Evolutionary conservation across 768 basidiomycete species (phyloP), one percentile per base, ranked within the genome.

Genomic region (Albatrellus ellisii): DNA sequence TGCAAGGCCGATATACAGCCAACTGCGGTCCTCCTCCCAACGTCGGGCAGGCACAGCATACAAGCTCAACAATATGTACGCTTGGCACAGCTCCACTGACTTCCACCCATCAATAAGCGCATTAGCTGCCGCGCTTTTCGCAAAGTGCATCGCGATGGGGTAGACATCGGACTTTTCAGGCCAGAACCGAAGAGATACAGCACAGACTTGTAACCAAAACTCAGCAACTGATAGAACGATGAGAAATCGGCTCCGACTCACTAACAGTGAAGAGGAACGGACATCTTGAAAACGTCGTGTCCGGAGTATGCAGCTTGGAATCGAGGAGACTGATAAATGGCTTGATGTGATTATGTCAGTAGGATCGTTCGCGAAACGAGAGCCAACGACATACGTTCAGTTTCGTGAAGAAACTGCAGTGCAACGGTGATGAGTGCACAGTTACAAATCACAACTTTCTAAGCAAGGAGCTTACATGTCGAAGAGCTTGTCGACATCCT

Each of bases 211-310:
- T 26, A 25, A 12, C 6, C 36, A 26, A 36, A 20, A 27, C 15
- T 7, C 6, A 12, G 22, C 20, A 12, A 21, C 7, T 39, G 36
- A 43, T 35, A 25, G 10, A 4, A 9, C 17, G 20, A 42, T 4
- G 9, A 21, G 28, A n/a, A 29, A n/a, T 29, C 9, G 28, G 28
- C n/a, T 8, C 9, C 28, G 28, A 75, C 77, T 72, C 52, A 88
- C 85, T 74, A 44, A 89, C 86, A 25, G 91, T 92, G 60, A 94
- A 90, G 27, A 97, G 59, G 65, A 94, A 94, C 2, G 90, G 87
- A 52, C 82, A 87, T 17, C 91, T 75, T 59, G 77, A 77, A 49
- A 77, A 81, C 1, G 85, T 84, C 48, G 68, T 71, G 41, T 81
- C 79, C 4, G 89, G 80, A 0, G 87, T 90, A 55, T 97, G 91